Conservation (phyloP, 257 asterid genomes). For the Ajuga chamaepitys region DNA sequence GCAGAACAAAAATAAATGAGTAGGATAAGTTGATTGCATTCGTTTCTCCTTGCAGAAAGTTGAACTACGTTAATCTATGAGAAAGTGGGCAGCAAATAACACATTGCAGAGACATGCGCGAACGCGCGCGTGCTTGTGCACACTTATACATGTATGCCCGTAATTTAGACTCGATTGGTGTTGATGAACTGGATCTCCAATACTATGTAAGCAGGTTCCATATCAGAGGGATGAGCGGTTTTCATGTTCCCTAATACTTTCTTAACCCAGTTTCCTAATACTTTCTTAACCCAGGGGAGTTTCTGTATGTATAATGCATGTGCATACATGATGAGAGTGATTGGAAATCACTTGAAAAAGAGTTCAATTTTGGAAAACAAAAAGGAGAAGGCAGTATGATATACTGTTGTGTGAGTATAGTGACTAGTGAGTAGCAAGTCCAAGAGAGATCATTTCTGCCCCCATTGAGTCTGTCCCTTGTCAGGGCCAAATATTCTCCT, state of each 20-base stretch:
- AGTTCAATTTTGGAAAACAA: too few species aligned
- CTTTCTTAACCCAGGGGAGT: conserved; percentile 52
- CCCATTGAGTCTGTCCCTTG: conserved; percentile 67
- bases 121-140: too few species aligned
- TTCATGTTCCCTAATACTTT: conserved; percentile 44
- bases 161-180: conserved; percentile 45
- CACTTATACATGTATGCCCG: conserved; percentile 25
- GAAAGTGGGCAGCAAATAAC: too few species aligned
- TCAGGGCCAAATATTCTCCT: conserved; percentile 72
- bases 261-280: conserved; percentile 46
- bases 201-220: conserved; percentile 42
- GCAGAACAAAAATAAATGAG: too few species aligned
- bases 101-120: too few species aligned
- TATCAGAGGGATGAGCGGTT: conserved; percentile 52
- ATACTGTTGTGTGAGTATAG: conserved; percentile 35
- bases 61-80: too few species aligned
- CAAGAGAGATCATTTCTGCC: conserved; percentile 62
- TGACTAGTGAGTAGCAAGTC: conserved; percentile 86
- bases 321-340: background rate
- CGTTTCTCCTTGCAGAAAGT: background rate
- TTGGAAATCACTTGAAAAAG: too few species aligned
- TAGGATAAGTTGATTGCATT: background rate
- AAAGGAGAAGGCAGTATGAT: background rate
- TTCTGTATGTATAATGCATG: conserved; percentile 31
- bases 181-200: conserved; percentile 38